Evolutionary conservation across 176 grass and related monocot species (phyloP), one percentile per base, ranked within the genome.

Genomic region (Juncus effusus): DNA sequence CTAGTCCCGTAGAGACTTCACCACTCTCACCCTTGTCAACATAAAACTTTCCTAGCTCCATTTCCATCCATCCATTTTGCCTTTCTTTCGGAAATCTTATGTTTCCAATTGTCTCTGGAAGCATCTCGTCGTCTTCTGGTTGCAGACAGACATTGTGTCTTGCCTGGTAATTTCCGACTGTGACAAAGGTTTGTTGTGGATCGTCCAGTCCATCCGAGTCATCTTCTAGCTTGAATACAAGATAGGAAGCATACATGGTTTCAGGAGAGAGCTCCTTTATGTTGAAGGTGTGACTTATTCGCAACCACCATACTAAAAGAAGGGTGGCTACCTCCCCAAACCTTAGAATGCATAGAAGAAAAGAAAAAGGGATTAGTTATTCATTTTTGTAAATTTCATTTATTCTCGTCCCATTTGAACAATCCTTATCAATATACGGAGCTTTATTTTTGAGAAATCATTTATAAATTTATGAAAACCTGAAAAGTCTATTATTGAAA

Each of bases 181-280:
- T 5, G 11, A 66, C 5, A 50, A 1, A 3, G 10, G 40, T 3
- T 11, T 10, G 2, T 45, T 47, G 7, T 51, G 42, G 63, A 66
- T 10, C 7, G 47, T 66, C 63, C 13, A 66, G 6, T 3, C 42
- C 63, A 12, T 10, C 28, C 0, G 63, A 16, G 7, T 66, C 42
- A 36, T 49, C 15, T 66, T 66, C 42, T 49, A 66, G 47, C 47
- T 66, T 66, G 42, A 66, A 51, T 15, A 66, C 12, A 40, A 66
- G 47, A 5, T 66, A 66, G 40, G 63, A 40, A 51, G 3, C 42
- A 12, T 66, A 51, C 19, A 2, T 66, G 0, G 42, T 66, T 66
- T 66, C 47, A 2, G 41, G 3, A 39, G 42, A 41, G 42, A 66
- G 63, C 42, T 66, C 16, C 47, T 35, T 66, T 11, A 13, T 19